Evolutionary conservation across 176 grass and related monocot species (phyloP), one percentile per base, ranked within the genome.

Genomic region (Elymus sibiricus): DNA sequence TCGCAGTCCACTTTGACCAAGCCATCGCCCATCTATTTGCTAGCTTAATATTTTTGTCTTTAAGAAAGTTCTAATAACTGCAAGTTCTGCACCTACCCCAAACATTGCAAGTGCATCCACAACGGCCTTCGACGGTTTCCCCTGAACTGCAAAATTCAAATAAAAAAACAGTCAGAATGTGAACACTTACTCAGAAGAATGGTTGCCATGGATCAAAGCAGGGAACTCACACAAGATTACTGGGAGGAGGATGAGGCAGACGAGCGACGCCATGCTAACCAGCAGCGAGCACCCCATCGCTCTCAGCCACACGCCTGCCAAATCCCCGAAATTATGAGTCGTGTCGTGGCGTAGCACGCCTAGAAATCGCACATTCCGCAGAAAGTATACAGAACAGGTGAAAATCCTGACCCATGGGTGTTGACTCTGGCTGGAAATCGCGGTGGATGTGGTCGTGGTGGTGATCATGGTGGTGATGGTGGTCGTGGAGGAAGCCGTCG

Each of bases 251-350:
- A 96, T 53, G 82, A 99, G 94, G 92, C 97, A 99, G 79, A 99
- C 90, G 67, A 99, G 87, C 2, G 97, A 99, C 74, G 97, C 97
- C 89, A 96, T 88, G 77, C 97, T 99, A 76, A 99, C 97, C 70
- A 99, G 87, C 44, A 99, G 87, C 42, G 97, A 99, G 74, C 97
- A 99, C 58, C 97, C 94, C 97, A 99, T 99, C 70, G 97, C 97
- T 34, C 85, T 87, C 68, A 96, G 25, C 97, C 97, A 99, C 47
- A 96, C 29, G 81, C 89, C 97, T 99, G 90, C 82, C 16, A 68
- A 86, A 47, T 32, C 67, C 78, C 88, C 77, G 78, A 77, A 84
- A 74, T 68, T 74, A 17, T 68, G 59, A 84, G 78, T 72, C 47
- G 24, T 28, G 6, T 7, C 10, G 40, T 12, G 56, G 2, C n/a